Base-by-base conservation (phyloP, 1,284 basidiomycete genomes). In the Mycena sp. region DNA sequence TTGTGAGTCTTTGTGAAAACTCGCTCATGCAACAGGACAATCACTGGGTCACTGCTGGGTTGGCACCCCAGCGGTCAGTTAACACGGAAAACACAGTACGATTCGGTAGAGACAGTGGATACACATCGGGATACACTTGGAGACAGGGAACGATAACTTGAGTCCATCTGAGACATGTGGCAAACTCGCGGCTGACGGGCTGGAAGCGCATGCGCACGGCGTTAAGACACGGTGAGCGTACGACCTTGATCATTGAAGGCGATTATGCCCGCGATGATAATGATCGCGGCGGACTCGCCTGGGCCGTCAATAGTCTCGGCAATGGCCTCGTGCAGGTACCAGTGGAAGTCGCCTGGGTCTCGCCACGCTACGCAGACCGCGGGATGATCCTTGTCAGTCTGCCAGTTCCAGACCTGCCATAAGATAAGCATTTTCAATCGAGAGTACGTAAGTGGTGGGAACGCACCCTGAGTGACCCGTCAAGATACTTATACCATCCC, bases 371-470 rank as follows among this genome's bases (percentile, higher is more conserved):
- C 38, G 19, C 28, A 46, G 4, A 6, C 2, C n/a, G 46, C 21
- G 6, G n/a, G 6, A 2, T 0, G 7, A 16, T 29, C 14, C 9
- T 45, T 14, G 29, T 58, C 2, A 0, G 46, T 41, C 6, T 4
- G 2, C 44, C 44, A 58, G 45, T 29, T 29, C 35, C 46, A 58
- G 3, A 57, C 55, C 55, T 57, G n/a, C n/a, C n/a, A 6, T 16
- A 16, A 12, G 6, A 2, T 6, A 38, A 16, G n/a, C 14, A 19
- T 28, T 26, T 2, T 3, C 3, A 23, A 44, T 7, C 12, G 10
- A 26, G 14, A 37, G 3, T 5, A 28, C 5, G 23, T 30, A 25
- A 30, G 11, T 23, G 17, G 21, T 23, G 16, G 19, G 29, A 41
- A n/a, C 45, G 26, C 12, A 49, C 56, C 37, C 56, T 29, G 38